Evolutionary conservation across 805 yeast species (phyloP), one percentile per base, ranked within the genome.

Genomic region (Schwanniomyces polymorphus): DNA sequence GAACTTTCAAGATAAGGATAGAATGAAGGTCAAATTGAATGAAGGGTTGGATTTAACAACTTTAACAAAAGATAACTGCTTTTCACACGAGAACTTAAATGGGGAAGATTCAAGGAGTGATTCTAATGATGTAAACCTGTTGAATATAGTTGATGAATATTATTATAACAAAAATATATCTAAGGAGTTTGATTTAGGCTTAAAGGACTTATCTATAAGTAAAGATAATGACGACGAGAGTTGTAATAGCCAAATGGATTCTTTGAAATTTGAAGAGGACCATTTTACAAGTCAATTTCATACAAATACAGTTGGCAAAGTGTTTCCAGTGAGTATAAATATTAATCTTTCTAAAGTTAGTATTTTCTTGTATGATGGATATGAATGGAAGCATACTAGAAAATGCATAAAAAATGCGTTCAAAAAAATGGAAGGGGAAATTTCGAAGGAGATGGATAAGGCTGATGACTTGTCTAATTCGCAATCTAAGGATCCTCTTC

Each of bases 351-450:
- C 75, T 2, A 75, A 74, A 41, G 64, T 72, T 0, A 59, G 57
- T 1, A 56, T 86, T 2, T 79, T 74, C 43, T 65, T 92, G 16
- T 84, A 79, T 61, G 99, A 94, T 68, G 99, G 99, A 0, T 94
- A 85, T 60, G 98, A 94, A 57, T 91, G 97, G 95, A 79, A 78
- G 46, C 80, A 81, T 38, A 90, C 98, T 0, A 76, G 96, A 47
- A 74, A 72, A 21, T 74, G 84, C 0, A 84, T 94, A 26, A 70
- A 74, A 9, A 78, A 76, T n/a, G 86, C 88, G 0, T 84, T 91
- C 0, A 78, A 78, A 45, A 67, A 79, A 9, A 79, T 89, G 7
- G 90, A 85, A 53, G 70, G 64, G 6, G 74, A 70, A 37, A 84
- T 78, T 2, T 52, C 56, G n/a, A 63, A 64, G 25, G 64, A 63